Base-by-base conservation (phyloP, 768 basidiomycete species). In the Lactarius hatsudake region DNA sequence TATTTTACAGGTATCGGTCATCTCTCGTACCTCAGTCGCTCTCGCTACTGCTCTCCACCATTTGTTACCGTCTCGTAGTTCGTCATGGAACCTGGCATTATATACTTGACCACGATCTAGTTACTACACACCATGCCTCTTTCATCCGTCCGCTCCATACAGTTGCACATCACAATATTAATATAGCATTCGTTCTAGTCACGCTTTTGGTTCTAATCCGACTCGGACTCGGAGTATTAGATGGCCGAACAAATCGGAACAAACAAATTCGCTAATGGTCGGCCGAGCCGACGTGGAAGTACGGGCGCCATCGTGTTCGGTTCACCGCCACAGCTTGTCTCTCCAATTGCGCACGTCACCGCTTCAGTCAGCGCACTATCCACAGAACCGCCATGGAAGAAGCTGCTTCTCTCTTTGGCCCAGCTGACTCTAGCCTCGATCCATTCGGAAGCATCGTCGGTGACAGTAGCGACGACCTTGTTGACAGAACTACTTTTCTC, bases 401-500 rank as follows among this genome's bases (percentile, higher is more conserved):
- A 71, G 92, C 92, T 42, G 88, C 91, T 61, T 87, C 89, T 65
- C 87, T 94, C 56, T 94, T 94, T 80, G 89, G 86, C 68, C 78
- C 84, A 61, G 84, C 84, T 38, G 88, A 91, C 73, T 73, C 84
- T 23, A 66, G 77, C 40, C 79, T 77, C 12, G 81, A 79, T 69
- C 78, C 77, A 48, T 80, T 83, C 60, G 72, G 79, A n/a, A 66
- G 68, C 61, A 70, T 72, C 30, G 56, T 62, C 32, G 61, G 53
- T 58, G 59, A 48, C 48, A 60, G 45, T 28, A 18, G 54, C 28
- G 60, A 63, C 55, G 62, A 60, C 61, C 40, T 28, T 51, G 28
- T 48, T 18, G 38, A 38, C 23, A 43, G 42, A 43, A 48, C 57
- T 3, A 54, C 59, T 7, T 59, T 55, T 58, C n/a, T 26, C 43